Base-by-base conservation (phyloP, 768 basidiomycete species). In the Termitomyces sp. region DNA sequence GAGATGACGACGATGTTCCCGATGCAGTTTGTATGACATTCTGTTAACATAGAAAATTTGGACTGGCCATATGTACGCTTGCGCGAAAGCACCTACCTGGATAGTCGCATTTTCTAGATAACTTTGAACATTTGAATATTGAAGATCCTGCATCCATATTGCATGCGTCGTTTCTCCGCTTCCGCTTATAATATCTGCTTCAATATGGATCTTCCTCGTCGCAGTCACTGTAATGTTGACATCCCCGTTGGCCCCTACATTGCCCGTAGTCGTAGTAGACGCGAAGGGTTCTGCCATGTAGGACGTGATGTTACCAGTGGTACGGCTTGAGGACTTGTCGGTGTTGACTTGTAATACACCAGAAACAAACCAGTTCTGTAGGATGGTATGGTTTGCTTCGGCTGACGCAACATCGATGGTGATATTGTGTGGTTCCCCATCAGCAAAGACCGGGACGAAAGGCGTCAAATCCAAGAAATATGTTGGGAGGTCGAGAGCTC, bases 401-500 rank as follows among this genome's bases (percentile, higher is more conserved):
- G 84, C 84, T 3, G 90, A 89, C 30, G 76, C 80, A 42, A 92
- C 85, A 64, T 92, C 85, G 38, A 94, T 74, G 52, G 84, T 80
- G 64, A 92, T 77, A 46, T 75, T 84, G 68, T 92, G 91, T 18
- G 84, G 73, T 24, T 79, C 66, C 1, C 85, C 85, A 57, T 89
- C 87, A 0, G 85, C 77, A 44, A 92, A 76, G 20, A 84, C 62
- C 5, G 88, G 88, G 1, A 87, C 79, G 68, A 92, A 92, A 2
- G 90, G 87, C 7, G 90, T 90, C 53, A 90, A 69, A 67, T 91
- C 90, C 22, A 92, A 61, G 67, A 85, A 85, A 69, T 91, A 92
- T 2, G 87, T 90, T 1, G 90, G 90, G 12, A 89, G 76, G 66
- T 91, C 88, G 24, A 90, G 72, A 2, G 87, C 87, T 12, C 88